A percentile compares a stretch with the other conserved stretches of the same genome.
These are phyloP conservation scores for Bipolaris victoriae DNA, from an alignment of 2,329 filamentous ascomycete genomes.

Conservation along the genomic window DNA sequence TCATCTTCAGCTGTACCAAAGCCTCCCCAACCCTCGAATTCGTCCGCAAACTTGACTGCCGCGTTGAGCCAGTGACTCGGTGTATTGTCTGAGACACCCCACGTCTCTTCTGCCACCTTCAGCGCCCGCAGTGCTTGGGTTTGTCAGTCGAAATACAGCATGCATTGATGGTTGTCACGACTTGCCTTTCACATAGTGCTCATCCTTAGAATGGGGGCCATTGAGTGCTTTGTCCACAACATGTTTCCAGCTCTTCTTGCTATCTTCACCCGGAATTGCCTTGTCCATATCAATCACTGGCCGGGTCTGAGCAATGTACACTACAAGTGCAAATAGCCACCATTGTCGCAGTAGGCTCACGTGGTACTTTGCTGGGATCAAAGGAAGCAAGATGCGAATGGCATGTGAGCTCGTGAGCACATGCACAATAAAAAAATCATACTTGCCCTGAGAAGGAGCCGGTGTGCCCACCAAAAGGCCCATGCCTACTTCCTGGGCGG, in stretches of 20 bases:
- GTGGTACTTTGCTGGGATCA: slow-evolving; percentile 76
- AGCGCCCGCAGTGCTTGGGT: slow-evolving; percentile 70
- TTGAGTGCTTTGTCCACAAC: slow-evolving; percentile 74
- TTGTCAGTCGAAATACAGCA: slow-evolving; percentile 13
- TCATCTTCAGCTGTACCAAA: slow-evolving; percentile 46
- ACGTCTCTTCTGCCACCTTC: slow-evolving; percentile 74
- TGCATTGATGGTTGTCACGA: neutral
- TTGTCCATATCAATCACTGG: slow-evolving; percentile 73
- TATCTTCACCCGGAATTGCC: slow-evolving; percentile 62
- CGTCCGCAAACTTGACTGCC: slow-evolving; percentile 74
- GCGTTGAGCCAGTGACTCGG: slow-evolving; percentile 70
- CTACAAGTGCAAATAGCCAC: slow-evolving; percentile 81
- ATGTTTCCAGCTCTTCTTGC: slow-evolving; percentile 77
- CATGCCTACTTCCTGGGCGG: slow-evolving; percentile 66
- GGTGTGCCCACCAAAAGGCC: slow-evolving; percentile 64
- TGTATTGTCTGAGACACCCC: slow-evolving; percentile 64
- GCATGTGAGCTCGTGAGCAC: slow-evolving; percentile 82
- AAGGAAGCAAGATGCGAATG: slow-evolving; percentile 80
- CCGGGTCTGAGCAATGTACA: slow-evolving; percentile 77
- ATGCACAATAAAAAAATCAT: slow-evolving; percentile 85
- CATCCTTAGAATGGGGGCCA: slow-evolving; percentile 71
- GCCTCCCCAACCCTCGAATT: slow-evolving; percentile 72
- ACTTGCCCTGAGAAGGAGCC: slow-evolving; percentile 55
- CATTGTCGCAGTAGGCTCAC: slow-evolving; percentile 78
- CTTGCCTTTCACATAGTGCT: slow-evolving; percentile 82